Evolutionary conservation across 2,329 filamentous ascomycete species (phyloP).

Genomic region (Diaporthe ilicicola): DNA sequence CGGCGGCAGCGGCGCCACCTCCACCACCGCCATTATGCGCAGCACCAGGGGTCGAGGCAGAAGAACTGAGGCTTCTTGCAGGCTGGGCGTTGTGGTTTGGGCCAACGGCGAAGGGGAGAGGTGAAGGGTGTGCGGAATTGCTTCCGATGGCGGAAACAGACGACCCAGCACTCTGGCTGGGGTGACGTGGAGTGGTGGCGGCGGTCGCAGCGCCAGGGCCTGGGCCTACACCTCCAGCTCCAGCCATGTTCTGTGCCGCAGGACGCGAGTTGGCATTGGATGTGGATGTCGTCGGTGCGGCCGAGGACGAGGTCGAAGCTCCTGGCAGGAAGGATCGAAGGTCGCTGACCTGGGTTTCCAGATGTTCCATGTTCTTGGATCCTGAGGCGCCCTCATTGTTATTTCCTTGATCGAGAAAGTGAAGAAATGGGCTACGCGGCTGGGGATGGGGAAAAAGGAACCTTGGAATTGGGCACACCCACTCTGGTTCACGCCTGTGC

Average conservation of each 20-base stretch:
- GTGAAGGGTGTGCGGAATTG: conserved; percentile 54
- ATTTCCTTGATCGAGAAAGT: conserved; percentile 19
- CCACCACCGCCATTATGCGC: neutral
- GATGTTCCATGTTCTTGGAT: conserved; percentile 56
- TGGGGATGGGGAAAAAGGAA: conserved; percentile 4
- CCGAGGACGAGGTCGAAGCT: conserved; percentile 34
- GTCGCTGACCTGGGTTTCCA: conserved; percentile 63
- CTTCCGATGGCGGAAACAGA: conserved; percentile 52
- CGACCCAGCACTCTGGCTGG: conserved; percentile 35
- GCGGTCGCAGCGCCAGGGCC: conserved; percentile 34
- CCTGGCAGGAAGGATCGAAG: conserved; percentile 57
- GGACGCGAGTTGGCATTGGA: conserved; percentile 12
- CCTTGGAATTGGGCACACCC: neutral
- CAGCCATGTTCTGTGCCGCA: conserved; percentile 10
- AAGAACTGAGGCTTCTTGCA: conserved; percentile 8
- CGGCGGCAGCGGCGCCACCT: conserved; percentile 23
- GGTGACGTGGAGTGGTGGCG: conserved; percentile 39
- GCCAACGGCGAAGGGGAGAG: conserved; percentile 30
- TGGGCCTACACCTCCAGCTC: conserved; percentile 32
- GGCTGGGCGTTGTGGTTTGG: conserved; percentile 39
- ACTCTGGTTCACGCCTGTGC: too few relatives aligned
- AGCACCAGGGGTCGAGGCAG: conserved; percentile 4
- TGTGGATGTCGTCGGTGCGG: conserved; percentile 31
- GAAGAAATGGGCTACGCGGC: conserved; percentile 1
- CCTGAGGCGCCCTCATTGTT: conserved; percentile 19